Evolutionary conservation across 2,329 filamentous ascomycete species (phyloP).

Genomic region (Colletotrichum lupini): DNA sequence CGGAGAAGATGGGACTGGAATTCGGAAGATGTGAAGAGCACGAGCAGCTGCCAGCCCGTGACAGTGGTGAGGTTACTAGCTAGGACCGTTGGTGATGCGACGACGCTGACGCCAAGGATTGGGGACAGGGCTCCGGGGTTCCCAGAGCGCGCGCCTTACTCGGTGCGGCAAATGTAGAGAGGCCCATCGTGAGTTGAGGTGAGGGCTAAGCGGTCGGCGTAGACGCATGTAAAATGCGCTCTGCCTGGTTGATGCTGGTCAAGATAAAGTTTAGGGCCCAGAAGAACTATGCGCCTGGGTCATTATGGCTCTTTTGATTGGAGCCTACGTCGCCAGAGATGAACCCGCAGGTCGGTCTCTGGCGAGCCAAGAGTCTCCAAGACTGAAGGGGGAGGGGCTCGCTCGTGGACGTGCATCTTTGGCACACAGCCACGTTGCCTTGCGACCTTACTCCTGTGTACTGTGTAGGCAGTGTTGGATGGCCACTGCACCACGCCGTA

Average conservation of each 20-base stretch:
- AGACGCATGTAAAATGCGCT: neutral
- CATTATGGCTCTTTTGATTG: neutral
- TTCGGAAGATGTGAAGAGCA: neutral
- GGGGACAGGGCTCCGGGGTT: slow-evolving; percentile 9
- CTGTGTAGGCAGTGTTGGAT: too few relatives aligned
- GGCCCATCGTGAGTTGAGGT: neutral
- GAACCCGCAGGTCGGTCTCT: neutral
- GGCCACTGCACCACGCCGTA: neutral
- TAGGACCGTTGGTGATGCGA: neutral
- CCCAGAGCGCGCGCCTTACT: neutral
- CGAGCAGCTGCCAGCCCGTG: neutral
- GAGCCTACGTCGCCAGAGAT: neutral
- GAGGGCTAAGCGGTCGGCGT: neutral
- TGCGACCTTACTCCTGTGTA: neutral
- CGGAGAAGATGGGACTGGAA: neutral
- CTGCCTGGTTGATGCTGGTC: slow-evolving; percentile 29
- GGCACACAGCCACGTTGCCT: neutral
- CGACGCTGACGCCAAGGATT: slow-evolving; percentile 10
- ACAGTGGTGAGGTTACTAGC: neutral
- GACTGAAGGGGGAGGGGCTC: neutral
- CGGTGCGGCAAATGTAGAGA: neutral
- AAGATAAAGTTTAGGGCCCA: slow-evolving; percentile 23
- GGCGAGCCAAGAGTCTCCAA: neutral
- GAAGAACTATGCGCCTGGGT: slow-evolving; percentile 4
- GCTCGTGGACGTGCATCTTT: neutral